These are phyloP conservation scores for Fusarium subtropicale DNA, from an alignment of 2,329 filamentous ascomycete species.

Conservation along the genomic window DNA sequence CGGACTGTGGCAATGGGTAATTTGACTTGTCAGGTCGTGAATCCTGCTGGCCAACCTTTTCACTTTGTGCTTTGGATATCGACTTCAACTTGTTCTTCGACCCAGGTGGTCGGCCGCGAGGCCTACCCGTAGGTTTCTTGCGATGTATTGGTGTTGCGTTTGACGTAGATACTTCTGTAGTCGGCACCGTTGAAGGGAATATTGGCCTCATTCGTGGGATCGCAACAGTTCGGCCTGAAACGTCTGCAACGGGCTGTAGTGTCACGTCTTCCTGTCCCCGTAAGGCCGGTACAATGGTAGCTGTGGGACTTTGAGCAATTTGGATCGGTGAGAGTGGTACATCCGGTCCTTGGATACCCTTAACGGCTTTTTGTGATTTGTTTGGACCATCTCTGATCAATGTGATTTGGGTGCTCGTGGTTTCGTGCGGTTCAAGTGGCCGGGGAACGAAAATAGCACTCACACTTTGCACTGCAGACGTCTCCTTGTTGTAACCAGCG, in stretches of 20 bases:
- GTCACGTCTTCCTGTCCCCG: background rate
- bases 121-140: conserved; percentile 45
- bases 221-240: background rate
- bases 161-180: background rate
- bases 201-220: conserved; percentile 1
- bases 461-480: conserved; percentile 48
- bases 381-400: conserved; percentile 1
- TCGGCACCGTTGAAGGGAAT: background rate
- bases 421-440: conserved; percentile 3
- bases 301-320: background rate
- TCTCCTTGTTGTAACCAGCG: conserved; percentile 41
- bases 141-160: conserved; percentile 4
- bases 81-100: conserved; percentile 58
- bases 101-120: conserved; percentile 58
- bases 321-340: background rate
- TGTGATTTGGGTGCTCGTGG: conserved; percentile 2
- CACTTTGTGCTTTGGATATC: conserved; percentile 17
- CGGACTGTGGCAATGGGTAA: conserved; percentile 49
- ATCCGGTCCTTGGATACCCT: conserved; percentile 1
- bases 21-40: background rate
- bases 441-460: conserved; percentile 27
- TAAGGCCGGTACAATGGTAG: background rate
- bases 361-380: conserved; percentile 3
- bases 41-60: background rate
- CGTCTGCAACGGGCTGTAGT: background rate